Conservation (phyloP, 345 rosid genomes). For the Citrus australasica region DNA sequence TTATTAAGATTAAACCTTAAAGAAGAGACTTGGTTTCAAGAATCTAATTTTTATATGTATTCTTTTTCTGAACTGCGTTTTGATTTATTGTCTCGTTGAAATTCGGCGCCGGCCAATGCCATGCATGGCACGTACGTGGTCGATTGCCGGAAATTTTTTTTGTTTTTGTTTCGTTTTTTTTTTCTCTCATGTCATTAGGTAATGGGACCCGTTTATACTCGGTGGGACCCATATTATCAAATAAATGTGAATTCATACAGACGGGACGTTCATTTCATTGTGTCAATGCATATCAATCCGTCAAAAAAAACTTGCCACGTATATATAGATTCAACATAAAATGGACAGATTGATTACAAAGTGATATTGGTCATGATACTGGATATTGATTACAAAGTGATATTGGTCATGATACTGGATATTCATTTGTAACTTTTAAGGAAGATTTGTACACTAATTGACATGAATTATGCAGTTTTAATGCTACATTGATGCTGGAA, state of each 20-base stretch:
- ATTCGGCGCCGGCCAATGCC: neutral
- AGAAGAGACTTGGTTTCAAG: neutral
- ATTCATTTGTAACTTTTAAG: neutral
- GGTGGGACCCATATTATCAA: no score
- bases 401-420: neutral
- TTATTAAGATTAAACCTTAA: neutral
- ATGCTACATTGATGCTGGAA: constrained; percentile 84
- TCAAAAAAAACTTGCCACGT: no score
- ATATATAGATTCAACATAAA: no score
- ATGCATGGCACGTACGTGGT: neutral
- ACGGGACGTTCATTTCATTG: no score
- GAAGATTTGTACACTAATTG: neutral
- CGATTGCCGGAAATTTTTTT: neutral
- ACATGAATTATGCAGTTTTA: constrained; percentile 44
- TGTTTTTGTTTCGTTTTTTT: neutral
- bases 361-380: neutral
- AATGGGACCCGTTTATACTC: neutral
- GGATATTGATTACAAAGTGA: neutral
- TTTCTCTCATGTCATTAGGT: neutral
- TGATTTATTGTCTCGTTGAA: neutral
- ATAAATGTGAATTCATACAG: no score
- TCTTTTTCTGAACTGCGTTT: neutral
- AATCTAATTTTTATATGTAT: no score
- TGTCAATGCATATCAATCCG: no score
- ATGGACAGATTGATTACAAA: no score